Base-by-base conservation (phyloP, 2,329 filamentous ascomycete genomes). In the Xylaria sp. region DNA sequence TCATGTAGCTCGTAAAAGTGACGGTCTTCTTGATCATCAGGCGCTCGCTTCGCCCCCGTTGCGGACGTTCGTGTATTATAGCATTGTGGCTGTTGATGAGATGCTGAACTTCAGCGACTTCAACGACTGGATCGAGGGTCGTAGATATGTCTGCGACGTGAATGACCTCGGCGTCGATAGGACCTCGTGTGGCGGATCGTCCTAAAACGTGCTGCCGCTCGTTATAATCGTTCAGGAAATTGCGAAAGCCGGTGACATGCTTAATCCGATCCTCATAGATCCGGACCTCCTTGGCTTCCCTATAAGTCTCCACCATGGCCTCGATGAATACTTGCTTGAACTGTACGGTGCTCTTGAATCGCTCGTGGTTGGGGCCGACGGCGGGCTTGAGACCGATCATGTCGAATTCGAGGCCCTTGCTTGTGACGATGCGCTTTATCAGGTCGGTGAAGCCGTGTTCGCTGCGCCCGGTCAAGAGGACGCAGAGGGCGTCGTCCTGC, bases 1-100 rank as follows among this genome's bases (percentile, higher is more conserved):
- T 87, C 72, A 96, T 84, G 73, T 99, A 97, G 45, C 91, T 91
- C 1, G 94, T 97, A 74, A 93, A 97, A 72, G 92, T 91, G 45
- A 96, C 88, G 1, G 86, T 91, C 69, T 92, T 92, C 71, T 90
- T 91, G 69, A 99, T 91, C 63, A 84, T 81, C 56, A 94, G 79
- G 42, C 74, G 76, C 39, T 74, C 70, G 44, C 71, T 71, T 21
- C 72, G 72, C 16, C 64, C 55, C 39, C 76, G 53, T 69, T 72
- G 44, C 59, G 72, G 61, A 44, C 70, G 64, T 19, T 71, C 70
- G 39, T 66, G 67, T 39, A 88, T 73, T 20, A 82, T 75, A 2
- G 76, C 73, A 70, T 97, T 99, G 77, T 97, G 93, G 18, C 83
- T 79, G 69, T 96, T 93, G 74, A 97, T 88, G 78, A 97, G 88